These are phyloP conservation scores for Termitomyces sp. DNA, from an alignment of 768 basidiomycete species.

Conservation along the genomic window DNA sequence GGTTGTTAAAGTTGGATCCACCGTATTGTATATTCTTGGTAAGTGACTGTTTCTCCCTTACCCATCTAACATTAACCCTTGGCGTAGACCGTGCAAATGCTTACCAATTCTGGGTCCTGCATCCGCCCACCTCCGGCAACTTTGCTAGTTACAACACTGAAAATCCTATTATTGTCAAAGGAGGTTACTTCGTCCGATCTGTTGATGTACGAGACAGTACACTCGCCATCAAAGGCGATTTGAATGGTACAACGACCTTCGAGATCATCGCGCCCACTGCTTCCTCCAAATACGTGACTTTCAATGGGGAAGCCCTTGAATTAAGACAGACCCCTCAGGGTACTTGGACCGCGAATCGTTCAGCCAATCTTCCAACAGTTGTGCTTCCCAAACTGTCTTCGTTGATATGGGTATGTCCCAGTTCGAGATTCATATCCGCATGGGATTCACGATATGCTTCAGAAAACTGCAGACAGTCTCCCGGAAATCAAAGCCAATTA, in stretches of 20 bases:
- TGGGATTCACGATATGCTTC: neutral
- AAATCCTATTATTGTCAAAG: constrained; percentile 41
- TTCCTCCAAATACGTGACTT: constrained; percentile 31
- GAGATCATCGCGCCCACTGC: constrained; percentile 42
- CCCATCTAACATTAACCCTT: neutral
- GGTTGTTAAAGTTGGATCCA: constrained; percentile 36
- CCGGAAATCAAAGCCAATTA: constrained; percentile 35
- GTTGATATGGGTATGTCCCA: constrained; percentile 29
- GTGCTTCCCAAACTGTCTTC: constrained; percentile 27
- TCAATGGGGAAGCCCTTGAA: constrained; percentile 32
- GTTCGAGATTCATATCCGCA: neutral
- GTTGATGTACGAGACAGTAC: constrained; percentile 27
- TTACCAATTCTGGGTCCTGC: constrained; percentile 47
- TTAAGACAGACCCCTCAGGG: constrained; percentile 35
- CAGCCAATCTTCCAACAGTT: constrained; percentile 27
- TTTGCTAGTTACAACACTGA: constrained; percentile 32
- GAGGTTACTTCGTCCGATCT: constrained; percentile 41
- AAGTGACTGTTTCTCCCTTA: constrained; percentile 7
- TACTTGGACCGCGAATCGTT: constrained; percentile 27
- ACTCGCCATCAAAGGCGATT: constrained; percentile 38
- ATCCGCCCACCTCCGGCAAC: constrained; percentile 31
- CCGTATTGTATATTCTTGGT: constrained; percentile 42
- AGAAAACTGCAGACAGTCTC: constrained; percentile 38
- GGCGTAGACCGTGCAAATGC: constrained; percentile 39
- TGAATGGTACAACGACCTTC: constrained; percentile 36